Evolutionary conservation across 2,329 filamentous ascomycete genomes (phyloP).

Genomic region (Ustulina deusta): DNA sequence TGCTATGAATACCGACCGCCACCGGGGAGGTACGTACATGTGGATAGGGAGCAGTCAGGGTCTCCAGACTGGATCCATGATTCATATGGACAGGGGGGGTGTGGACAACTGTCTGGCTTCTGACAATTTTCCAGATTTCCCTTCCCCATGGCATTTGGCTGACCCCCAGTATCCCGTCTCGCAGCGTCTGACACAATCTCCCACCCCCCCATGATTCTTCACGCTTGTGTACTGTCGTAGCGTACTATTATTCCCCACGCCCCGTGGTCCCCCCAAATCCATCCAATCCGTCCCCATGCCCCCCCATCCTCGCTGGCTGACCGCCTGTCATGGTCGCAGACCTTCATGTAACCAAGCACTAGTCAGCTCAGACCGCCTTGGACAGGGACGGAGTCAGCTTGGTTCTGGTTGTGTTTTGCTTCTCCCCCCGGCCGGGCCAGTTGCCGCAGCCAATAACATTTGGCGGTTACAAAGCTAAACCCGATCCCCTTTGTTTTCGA

Average conservation of each 20-base stretch:
- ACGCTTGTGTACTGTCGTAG: background rate
- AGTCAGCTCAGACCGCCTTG: conserved; percentile 52
- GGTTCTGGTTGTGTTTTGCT: conserved; percentile 41
- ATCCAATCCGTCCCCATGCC: conserved; percentile 35
- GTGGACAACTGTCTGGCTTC: conserved; percentile 36
- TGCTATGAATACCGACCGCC: conserved; percentile 30
- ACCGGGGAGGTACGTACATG: conserved; percentile 36
- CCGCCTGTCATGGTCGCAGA: conserved; percentile 49
- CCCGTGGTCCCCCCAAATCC: conserved; percentile 38
- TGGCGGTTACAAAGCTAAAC: conserved; percentile 34
- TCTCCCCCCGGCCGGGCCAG: conserved; percentile 35
- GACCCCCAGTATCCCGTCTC: conserved; percentile 38
- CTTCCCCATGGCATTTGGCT: conserved; percentile 39
- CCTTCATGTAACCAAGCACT: conserved; percentile 45
- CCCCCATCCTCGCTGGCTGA: conserved; percentile 45
- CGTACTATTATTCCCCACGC: conserved; percentile 38
- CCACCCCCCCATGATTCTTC: conserved; percentile 33
- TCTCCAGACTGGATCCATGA: conserved; percentile 35
- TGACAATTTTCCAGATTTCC: conserved; percentile 42
- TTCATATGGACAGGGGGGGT: conserved; percentile 37
- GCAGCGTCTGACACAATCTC: conserved; percentile 39
- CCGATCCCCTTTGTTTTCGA: conserved; percentile 23
- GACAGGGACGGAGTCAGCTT: conserved; percentile 48
- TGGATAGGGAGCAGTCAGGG: conserved; percentile 38
- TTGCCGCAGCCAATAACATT: conserved; percentile 36